phyloP scores from a whole-genome alignment of 2,329 filamentous ascomycete species.

The Epichloe brachyelytri region DNA sequence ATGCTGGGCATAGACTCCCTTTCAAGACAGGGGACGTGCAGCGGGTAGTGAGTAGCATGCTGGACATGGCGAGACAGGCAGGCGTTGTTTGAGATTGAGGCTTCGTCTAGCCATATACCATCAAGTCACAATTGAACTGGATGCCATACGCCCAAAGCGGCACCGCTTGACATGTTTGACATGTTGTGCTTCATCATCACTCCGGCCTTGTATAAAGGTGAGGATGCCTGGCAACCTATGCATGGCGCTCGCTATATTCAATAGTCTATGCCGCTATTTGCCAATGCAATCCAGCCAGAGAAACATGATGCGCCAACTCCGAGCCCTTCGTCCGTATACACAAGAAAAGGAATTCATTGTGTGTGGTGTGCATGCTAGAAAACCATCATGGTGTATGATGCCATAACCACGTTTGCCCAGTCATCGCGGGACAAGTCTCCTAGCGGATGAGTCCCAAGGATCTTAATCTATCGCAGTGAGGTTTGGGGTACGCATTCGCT shows the following conservation, averaged over 20 bases:
- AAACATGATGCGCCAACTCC: constrained; percentile 3
- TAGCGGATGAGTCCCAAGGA: constrained; percentile 22
- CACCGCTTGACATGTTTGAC: too few relatives aligned
- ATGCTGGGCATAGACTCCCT: constrained; percentile 58
- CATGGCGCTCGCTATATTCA: neutral
- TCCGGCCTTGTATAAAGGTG: too few relatives aligned
- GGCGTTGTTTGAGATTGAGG: constrained; percentile 1
- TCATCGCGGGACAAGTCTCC: neutral
- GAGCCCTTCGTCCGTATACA: neutral
- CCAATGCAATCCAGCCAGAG: neutral
- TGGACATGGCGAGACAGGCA: constrained; percentile 12
- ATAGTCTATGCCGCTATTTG: neutral
- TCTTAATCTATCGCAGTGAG: constrained; percentile 38
- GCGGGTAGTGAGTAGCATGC: constrained; percentile 14
- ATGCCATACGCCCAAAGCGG: too few relatives aligned
- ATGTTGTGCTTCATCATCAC: too few relatives aligned
- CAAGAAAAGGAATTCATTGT: neutral
- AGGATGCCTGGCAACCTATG: neutral
- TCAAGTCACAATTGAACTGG: neutral
- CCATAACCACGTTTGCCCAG: neutral
- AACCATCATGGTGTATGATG: neutral
- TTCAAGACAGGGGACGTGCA: constrained; percentile 55
- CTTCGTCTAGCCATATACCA: too few relatives aligned
- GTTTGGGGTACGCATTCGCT: constrained; percentile 43
- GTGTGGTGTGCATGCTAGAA: neutral